A percentile compares a stretch with the other conserved stretches of the same genome.
Conservation (phyloP, 1,284 basidiomycete species). For the Ganoderma sinense region DNA sequence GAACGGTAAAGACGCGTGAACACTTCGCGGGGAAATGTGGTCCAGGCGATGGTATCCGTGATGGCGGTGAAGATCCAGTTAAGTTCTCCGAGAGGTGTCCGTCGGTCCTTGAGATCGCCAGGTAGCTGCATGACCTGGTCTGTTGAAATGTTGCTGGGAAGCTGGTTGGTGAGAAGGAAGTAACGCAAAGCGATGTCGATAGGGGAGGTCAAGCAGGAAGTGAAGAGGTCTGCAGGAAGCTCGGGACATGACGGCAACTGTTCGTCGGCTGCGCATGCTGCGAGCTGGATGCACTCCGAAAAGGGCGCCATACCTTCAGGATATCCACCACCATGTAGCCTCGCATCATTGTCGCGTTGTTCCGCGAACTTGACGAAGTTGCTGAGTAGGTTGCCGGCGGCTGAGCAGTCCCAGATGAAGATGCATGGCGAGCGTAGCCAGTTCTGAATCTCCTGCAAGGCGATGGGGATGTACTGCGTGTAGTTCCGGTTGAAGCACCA, state of each 20-base stretch:
- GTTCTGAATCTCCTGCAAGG: slow-evolving; percentile 89
- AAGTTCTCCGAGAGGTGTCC: slow-evolving; percentile 95
- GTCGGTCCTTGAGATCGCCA: slow-evolving; percentile 94
- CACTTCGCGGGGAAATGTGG: slow-evolving; percentile 91
- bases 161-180: slow-evolving; percentile 91
- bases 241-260: slow-evolving; percentile 95
- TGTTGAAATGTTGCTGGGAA: slow-evolving; percentile 78
- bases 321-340: slow-evolving; percentile 64
- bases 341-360: slow-evolving; percentile 83
- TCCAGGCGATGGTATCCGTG: slow-evolving; percentile 99
- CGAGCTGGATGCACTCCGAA: slow-evolving; percentile 93
- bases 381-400: slow-evolving; percentile 91
- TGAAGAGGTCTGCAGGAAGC: slow-evolving; percentile 97
- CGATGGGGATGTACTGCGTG: slow-evolving; percentile 98
- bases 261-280: slow-evolving; percentile 93
- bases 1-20: slow-evolving; percentile 96
- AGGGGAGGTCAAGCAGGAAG: slow-evolving; percentile 96
- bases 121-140: slow-evolving; percentile 97
- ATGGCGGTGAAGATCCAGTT: slow-evolving; percentile 99
- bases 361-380: slow-evolving; percentile 93
- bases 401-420: slow-evolving; percentile 99
- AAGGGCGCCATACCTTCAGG: slow-evolving; percentile 75
- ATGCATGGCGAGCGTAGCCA: slow-evolving; percentile 96
- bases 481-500: slow-evolving; percentile 99
- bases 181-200: slow-evolving; percentile 97